A percentile compares a stretch with the other conserved stretches of the same genome.
Conservation (phyloP, 1,139 yeast species). For the Hansenula sp. region DNA sequence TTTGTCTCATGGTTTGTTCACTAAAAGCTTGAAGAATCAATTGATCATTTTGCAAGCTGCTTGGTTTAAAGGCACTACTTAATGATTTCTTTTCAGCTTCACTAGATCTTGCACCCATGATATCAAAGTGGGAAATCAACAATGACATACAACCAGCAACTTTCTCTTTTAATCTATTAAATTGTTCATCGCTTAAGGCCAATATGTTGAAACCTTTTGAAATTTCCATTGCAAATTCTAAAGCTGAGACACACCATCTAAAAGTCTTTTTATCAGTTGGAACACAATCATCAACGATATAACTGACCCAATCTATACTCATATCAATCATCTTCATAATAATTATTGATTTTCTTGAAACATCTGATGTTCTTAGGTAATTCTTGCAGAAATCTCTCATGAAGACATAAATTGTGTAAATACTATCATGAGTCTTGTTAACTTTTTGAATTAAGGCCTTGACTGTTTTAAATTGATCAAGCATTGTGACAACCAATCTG, state of each 20-base stretch:
- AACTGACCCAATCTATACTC: conserved; percentile 88
- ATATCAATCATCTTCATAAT: conserved; percentile 71
- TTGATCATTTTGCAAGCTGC: conserved; percentile 35
- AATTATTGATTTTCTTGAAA: conserved; percentile 61
- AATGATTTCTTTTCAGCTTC: conserved; percentile 61
- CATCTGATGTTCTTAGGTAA: conserved; percentile 61
- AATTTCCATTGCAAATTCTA: conserved; percentile 95
- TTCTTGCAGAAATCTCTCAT: conserved; percentile 82
- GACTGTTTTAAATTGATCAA: conserved; percentile 59
- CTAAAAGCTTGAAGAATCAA: conserved; percentile 28
- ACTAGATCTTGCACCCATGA: conserved; percentile 91
- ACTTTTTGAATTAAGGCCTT: conserved; percentile 44
- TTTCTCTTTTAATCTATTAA: conserved; percentile 64
- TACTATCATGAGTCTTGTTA: conserved; percentile 64
- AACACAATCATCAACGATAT: conserved; percentile 89
- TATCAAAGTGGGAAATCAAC: conserved; percentile 91
- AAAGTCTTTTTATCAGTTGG: conserved; percentile 90
- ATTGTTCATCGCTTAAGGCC: conserved; percentile 75
- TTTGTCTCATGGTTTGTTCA: conserved; percentile 29
- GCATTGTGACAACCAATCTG: conserved; percentile 61
- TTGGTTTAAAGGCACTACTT: conserved; percentile 38
- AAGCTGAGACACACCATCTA: conserved; percentile 92
- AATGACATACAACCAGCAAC: conserved; percentile 95
- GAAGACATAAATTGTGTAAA: conserved; percentile 73
- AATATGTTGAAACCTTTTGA: conserved; percentile 87